Conservation (phyloP, 495 filamentous ascomycete species). For the Penicillium roqueforti region DNA sequence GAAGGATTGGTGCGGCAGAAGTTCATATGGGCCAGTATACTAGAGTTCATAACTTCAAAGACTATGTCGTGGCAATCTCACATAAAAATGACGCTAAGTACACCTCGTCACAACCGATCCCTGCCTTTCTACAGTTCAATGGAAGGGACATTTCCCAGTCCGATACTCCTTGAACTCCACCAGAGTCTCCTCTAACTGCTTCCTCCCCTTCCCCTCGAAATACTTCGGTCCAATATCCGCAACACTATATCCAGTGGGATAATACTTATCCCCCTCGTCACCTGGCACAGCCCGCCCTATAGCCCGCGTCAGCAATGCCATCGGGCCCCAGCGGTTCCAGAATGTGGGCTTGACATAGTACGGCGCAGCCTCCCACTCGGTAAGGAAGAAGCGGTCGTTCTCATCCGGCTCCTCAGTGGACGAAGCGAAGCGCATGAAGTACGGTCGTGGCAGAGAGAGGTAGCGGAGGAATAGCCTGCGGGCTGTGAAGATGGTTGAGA, state of each 20-base stretch:
- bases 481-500: slow-evolving; percentile 38
- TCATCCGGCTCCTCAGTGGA: slow-evolving; percentile 43
- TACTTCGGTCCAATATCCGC: slow-evolving; percentile 54
- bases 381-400: slow-evolving; percentile 47
- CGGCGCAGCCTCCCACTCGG: slow-evolving; percentile 48
- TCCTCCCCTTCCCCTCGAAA: slow-evolving; percentile 52
- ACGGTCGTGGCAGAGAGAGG: slow-evolving; percentile 51
- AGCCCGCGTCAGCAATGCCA: slow-evolving; percentile 49
- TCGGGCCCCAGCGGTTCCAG: slow-evolving; percentile 56
- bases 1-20: neutral
- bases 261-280: slow-evolving; percentile 52
- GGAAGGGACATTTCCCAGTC: slow-evolving; percentile 54
- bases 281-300: slow-evolving; percentile 58
- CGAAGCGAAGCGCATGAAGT: slow-evolving; percentile 37
- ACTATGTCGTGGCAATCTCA: neutral
- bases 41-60: neutral
- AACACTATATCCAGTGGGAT: slow-evolving; percentile 55
- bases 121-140: slow-evolving; percentile 10
- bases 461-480: slow-evolving; percentile 54
- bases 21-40: neutral
- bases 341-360: slow-evolving; percentile 61
- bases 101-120: neutral
- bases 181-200: slow-evolving; percentile 34
- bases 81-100: no score
- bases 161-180: slow-evolving; percentile 40